Percentiles rank a stretch among this genome's conserved stretches.
phyloP scores from a whole-genome alignment of 1,139 yeast genomes.

The Arxiozyma slooffiae region DNA sequence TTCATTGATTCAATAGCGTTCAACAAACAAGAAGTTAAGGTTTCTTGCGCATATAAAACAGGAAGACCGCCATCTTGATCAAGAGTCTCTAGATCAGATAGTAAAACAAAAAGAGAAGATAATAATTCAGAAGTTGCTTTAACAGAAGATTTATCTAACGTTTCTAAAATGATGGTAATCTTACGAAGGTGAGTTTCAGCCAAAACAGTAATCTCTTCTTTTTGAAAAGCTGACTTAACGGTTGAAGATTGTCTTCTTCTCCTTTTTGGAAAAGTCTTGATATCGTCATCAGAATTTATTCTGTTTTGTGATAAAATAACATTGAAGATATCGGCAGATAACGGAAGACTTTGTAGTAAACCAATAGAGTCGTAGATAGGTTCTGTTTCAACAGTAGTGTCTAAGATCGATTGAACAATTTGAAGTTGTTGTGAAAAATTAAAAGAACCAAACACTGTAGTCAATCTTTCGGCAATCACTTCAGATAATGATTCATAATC shows the following conservation, averaged over 20 bases:
- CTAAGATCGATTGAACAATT: conserved; percentile 53
- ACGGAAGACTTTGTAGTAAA: conserved; percentile 41
- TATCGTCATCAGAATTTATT: conserved; percentile 33
- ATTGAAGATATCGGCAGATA: conserved; percentile 40
- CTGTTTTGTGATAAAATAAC: conserved; percentile 43
- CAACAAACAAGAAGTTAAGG: conserved; percentile 78
- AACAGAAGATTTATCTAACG: conserved; percentile 45
- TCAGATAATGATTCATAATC: conserved; percentile 44
- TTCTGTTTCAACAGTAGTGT: conserved; percentile 38
- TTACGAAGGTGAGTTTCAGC: conserved; percentile 74
- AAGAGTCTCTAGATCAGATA: conserved; percentile 78
- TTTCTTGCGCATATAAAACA: conserved; percentile 82
- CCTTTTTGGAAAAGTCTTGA: conserved; percentile 48
- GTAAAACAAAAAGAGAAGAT: conserved; percentile 53
- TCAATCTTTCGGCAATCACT: conserved; percentile 43
- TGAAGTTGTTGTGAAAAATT: conserved; percentile 49
- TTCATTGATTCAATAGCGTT: conserved; percentile 53
- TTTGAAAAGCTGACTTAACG: conserved; percentile 64
- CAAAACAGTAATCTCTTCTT: conserved; percentile 55
- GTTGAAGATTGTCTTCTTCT: conserved; percentile 70
- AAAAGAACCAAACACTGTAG: conserved; percentile 44
- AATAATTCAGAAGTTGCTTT: conserved; percentile 42
- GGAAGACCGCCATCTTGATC: conserved; percentile 90
- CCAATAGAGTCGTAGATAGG: conserved; percentile 46
- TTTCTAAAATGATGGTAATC: conserved; percentile 69